Evolutionary conservation across 345 rosid genomes (phyloP).

Genomic region (Limnanthes douglasii): DNA sequence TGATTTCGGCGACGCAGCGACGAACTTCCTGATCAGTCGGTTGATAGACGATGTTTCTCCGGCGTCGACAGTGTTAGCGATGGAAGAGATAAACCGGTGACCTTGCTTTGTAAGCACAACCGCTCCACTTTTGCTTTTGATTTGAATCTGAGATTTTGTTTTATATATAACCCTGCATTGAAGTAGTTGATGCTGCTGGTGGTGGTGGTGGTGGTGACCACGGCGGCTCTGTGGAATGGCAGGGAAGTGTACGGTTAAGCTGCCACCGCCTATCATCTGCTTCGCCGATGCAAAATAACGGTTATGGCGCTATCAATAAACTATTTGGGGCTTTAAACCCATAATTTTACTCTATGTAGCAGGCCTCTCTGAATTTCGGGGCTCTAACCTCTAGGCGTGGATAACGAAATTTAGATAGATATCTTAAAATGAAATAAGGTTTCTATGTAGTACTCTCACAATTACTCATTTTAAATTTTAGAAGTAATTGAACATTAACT

Average conservation of each 20-base stretch:
- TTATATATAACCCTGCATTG: slow-evolving; percentile 1
- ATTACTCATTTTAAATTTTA: too few species aligned
- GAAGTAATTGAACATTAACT: too few species aligned
- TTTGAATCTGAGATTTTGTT: neutral
- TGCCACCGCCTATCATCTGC: slow-evolving; percentile 5
- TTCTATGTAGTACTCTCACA: too few species aligned
- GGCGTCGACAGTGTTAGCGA: slow-evolving; percentile 18
- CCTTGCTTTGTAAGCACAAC: slow-evolving; percentile 40
- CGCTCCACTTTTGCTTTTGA: slow-evolving; percentile 11
- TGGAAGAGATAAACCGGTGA: slow-evolving; percentile 33
- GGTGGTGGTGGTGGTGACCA: slow-evolving; percentile 3
- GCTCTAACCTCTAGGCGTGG: too few species aligned
- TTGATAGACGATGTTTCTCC: slow-evolving; percentile 29
- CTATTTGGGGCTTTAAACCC: too few species aligned
- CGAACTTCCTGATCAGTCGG: slow-evolving; percentile 63
- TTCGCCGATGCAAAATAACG: too few species aligned
- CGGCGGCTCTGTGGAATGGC: slow-evolving; percentile 6
- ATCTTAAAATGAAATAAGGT: too few species aligned
- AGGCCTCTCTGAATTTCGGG: too few species aligned
- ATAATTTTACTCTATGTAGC: too few species aligned
- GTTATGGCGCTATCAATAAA: too few species aligned
- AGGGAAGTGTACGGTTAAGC: neutral
- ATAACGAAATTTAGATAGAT: too few species aligned
- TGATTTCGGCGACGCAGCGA: slow-evolving; percentile 51
- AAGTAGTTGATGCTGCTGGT: neutral